These are phyloP conservation scores for Podila clonocystis DNA, from an alignment of 192 early-diverging fungal genomes.

Conservation along the genomic window DNA sequence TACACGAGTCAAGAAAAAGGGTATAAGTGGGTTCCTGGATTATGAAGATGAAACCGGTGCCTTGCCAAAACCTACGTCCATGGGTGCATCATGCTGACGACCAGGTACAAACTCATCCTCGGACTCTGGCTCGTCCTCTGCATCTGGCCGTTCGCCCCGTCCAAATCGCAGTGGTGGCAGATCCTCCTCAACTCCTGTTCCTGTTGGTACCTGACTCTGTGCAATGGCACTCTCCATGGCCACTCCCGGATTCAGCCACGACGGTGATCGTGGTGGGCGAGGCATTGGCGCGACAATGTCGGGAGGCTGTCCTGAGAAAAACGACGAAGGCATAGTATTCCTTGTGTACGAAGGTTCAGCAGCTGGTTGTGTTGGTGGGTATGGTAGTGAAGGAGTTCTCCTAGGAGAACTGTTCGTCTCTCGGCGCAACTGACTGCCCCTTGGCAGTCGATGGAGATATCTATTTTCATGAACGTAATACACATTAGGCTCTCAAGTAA, in stretches of 20 bases:
- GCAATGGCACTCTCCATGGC: constrained; percentile 15
- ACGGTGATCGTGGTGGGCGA: constrained; percentile 36
- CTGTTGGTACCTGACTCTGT: neutral
- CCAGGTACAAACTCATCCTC: neutral
- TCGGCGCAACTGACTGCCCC: neutral
- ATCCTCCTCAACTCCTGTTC: constrained; percentile 4
- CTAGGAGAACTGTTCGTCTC: neutral
- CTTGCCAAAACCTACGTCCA: neutral
- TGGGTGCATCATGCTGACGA: too few species aligned
- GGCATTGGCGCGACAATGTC: constrained; percentile 29
- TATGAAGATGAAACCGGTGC: too few species aligned
- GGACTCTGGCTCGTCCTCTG: neutral
- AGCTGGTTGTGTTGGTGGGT: neutral
- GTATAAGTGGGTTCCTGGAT: too few species aligned
- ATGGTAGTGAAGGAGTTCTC: neutral
- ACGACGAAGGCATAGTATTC: neutral
- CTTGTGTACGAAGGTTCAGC: neutral
- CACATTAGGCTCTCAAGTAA: neutral
- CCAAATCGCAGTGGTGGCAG: neutral
- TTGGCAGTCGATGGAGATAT: constrained; percentile 27
- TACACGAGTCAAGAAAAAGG: too few species aligned
- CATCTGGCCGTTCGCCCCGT: neutral
- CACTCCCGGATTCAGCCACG: constrained; percentile 32
- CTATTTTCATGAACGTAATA: constrained; percentile 4
- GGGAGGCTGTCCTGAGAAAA: neutral